phyloP scores from a whole-genome alignment of 345 rosid species.

The Populus simonii region DNA sequence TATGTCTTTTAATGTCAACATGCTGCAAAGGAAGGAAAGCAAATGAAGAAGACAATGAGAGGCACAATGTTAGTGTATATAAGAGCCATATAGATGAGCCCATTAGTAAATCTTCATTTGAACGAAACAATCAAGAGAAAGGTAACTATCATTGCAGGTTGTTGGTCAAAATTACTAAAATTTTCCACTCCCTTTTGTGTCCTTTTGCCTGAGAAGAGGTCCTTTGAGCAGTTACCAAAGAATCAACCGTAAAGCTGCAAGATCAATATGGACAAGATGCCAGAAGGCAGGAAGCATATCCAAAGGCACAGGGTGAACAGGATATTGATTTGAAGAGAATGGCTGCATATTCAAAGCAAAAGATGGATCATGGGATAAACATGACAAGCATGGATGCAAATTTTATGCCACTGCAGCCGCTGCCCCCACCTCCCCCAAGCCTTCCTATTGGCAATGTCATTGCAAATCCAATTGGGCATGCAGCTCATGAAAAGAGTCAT shows the following conservation, averaged over 20 bases:
- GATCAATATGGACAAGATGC: conserved; percentile 43
- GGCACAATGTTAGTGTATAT: conserved; percentile 17
- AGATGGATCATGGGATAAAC: conserved; percentile 21
- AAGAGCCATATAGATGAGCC: conserved; percentile 27
- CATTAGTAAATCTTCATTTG: conserved; percentile 37
- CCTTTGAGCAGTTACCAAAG: conserved; percentile 42
- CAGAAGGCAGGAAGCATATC: conserved; percentile 30
- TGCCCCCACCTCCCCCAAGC: conserved; percentile 43
- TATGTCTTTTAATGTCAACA: conserved; percentile 46
- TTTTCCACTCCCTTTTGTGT: neutral
- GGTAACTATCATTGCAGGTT: conserved; percentile 34
- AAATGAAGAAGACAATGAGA: conserved; percentile 22
- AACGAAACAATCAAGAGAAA: conserved; percentile 31
- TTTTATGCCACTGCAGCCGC: conserved; percentile 34
- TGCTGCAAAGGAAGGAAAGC: conserved; percentile 41
- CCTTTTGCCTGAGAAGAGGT: conserved; percentile 10
- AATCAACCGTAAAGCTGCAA: conserved; percentile 33
- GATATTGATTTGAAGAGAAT: conserved; percentile 27
- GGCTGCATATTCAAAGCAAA: conserved; percentile 33
- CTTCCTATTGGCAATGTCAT: conserved; percentile 37
- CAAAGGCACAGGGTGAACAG: conserved; percentile 34
- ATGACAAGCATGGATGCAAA: conserved; percentile 14
- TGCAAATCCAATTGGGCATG: conserved; percentile 36
- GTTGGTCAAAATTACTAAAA: neutral
- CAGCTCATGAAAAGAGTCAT: conserved; percentile 5